Base-by-base conservation (phyloP, 257 asterid species). In the Osmanthus fragrans region DNA sequence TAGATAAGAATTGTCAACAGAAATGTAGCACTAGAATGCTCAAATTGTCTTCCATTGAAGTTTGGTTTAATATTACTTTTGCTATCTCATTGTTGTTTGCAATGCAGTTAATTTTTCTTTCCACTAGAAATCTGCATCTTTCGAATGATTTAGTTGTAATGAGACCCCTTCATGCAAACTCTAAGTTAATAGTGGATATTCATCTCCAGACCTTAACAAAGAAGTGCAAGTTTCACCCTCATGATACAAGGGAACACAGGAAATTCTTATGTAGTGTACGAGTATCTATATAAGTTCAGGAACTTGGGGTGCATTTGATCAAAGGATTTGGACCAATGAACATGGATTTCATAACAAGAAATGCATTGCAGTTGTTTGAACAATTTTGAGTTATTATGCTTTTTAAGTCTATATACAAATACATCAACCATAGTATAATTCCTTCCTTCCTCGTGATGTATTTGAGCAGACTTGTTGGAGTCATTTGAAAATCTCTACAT, bases 321-420 rank as follows among this genome's bases (percentile, higher is more conserved):
- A 0, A 54, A 54, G 86, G 73, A 71, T 27, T 68, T 80, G 80
- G 9, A 70, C 80, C 76, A 76, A 54, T 29, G 19, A 70, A 76
- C 70, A 5, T 54, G 64, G n/a, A 54, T 18, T 54, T 18, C 83
- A 87, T 66, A 67, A 85, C 85, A 42, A 42, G 49, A 42, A 36
- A 11, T 42, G 49, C 49, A 42, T 42, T 47, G 56, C 21, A 13
- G 19, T 45, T 45, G 54, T 13, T 45, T 45, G 16, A 11, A 42
- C 49, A 42, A 15, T 15, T 47, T 15, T 47, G 56, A 47, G 56
- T 47, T 47, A 47, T 47, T 47, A 15, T 47, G 7, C 51, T 11
- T 47, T 47, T 47, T 16, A 47, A 47, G 6, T 47, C 7, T 4
- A 13, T 4, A 15, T 47, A n/a, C n/a, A 47, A 47, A 47, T 18